Evolutionary conservation across 1,284 basidiomycete genomes (phyloP).

Genomic region (Moniliophthora roreri): DNA sequence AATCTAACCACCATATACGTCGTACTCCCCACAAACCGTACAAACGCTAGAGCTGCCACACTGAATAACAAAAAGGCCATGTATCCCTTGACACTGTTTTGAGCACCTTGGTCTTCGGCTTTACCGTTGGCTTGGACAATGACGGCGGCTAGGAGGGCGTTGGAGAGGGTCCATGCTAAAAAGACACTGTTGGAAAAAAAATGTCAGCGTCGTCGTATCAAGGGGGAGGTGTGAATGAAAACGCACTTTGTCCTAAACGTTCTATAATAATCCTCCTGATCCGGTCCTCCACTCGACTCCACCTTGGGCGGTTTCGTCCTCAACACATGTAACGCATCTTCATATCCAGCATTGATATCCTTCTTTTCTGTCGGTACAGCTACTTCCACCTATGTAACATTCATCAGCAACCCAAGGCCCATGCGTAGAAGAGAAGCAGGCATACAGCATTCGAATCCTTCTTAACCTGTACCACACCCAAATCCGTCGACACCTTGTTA

Average conservation of each 20-base stretch:
- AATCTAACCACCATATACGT: too few relatives aligned
- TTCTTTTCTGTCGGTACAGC: constrained; percentile 78
- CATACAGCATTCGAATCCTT: constrained; percentile 7
- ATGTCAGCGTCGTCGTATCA: not conserved
- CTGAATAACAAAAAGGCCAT: constrained; percentile 83
- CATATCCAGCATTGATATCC: constrained; percentile 86
- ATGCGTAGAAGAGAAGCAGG: not conserved
- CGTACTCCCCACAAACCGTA: too few relatives aligned
- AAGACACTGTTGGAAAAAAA: not conserved
- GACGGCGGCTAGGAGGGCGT: constrained; percentile 73
- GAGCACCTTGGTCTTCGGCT: constrained; percentile 41
- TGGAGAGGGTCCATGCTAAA: constrained; percentile 8
- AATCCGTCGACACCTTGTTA: constrained; percentile 81
- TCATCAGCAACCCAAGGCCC: not conserved
- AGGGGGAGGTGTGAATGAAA: constrained; percentile 6
- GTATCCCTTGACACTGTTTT: constrained; percentile 66
- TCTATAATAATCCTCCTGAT: constrained; percentile 89
- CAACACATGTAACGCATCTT: constrained; percentile 80
- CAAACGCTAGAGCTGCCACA: constrained; percentile 47
- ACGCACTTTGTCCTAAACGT: constrained; percentile 83
- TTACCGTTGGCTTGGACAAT: constrained; percentile 66
- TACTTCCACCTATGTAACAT: constrained; percentile 69
- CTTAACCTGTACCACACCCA: constrained; percentile 69
- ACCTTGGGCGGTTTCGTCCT: constrained; percentile 73
- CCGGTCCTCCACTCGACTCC: constrained; percentile 58